Percentiles rank a stretch among this genome's conserved stretches.
Conservation (phyloP, 2,329 filamentous ascomycete species). For the Cordyceps farinosa region DNA sequence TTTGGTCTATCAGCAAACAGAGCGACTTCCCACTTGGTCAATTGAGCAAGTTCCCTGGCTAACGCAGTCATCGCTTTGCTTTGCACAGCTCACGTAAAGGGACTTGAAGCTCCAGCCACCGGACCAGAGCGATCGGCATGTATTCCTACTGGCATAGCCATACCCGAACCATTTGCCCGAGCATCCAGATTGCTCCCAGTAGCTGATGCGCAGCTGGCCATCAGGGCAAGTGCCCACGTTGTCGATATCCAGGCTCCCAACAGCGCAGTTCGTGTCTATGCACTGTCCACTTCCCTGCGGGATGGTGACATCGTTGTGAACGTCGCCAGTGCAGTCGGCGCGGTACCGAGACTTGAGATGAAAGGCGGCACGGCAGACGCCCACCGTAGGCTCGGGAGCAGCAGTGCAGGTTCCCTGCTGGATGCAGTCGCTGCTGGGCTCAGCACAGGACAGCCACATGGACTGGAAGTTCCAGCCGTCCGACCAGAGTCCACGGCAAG, state of each 20-base stretch:
- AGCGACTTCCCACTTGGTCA: constrained; percentile 1
- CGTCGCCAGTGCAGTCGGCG: constrained; percentile 12
- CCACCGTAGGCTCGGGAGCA: neutral
- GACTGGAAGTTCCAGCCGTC: constrained; percentile 11
- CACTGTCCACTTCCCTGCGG: neutral
- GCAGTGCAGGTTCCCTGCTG: neutral
- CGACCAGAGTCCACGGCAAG: constrained; percentile 7
- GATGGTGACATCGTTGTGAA: constrained; percentile 7
- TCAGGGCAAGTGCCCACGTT: neutral
- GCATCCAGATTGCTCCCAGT: constrained; percentile 11
- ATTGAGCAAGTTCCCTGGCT: neutral
- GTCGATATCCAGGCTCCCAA: neutral
- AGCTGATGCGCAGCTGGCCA: constrained; percentile 11
- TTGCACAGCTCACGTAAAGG: constrained; percentile 4
- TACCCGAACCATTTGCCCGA: constrained; percentile 13
- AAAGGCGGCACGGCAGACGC: neutral
- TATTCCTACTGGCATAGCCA: constrained; percentile 5
- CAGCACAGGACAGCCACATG: constrained; percentile 4
- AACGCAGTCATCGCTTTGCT: constrained; percentile 14
- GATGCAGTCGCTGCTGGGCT: constrained; percentile 5
- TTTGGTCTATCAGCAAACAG: neutral
- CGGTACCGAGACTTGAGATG: constrained; percentile 6
- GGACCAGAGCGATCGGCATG: constrained; percentile 2
- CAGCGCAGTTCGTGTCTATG: constrained; percentile 17
- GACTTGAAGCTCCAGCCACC: constrained; percentile 14